phyloP scores from a whole-genome alignment of 805 yeast genomes.

The Myxozyma neglecta region DNA sequence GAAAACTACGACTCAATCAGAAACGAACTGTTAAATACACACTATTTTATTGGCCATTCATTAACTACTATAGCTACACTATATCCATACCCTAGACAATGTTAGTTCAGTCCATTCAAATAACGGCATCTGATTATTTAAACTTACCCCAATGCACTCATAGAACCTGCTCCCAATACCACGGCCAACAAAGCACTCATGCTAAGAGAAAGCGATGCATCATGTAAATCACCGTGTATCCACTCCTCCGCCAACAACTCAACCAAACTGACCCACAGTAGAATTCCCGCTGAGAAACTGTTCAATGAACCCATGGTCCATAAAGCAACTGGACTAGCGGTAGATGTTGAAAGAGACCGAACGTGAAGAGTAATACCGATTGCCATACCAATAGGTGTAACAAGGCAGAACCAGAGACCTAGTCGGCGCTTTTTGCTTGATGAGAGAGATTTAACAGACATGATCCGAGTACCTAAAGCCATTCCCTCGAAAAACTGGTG shows the following conservation, averaged over 20 bases:
- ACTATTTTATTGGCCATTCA: too few relatives aligned
- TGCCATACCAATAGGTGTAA: constrained; percentile 75
- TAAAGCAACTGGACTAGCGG: constrained; percentile 15
- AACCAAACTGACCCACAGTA: constrained; percentile 73
- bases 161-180: constrained; percentile 60
- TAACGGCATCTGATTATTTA: not conserved
- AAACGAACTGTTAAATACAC: too few relatives aligned
- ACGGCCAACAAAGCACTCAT: constrained; percentile 53
- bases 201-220: constrained; percentile 56
- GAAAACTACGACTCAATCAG: too few relatives aligned
- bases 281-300: constrained; percentile 73
- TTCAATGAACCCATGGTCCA: constrained; percentile 69
- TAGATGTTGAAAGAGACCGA: constrained; percentile 42
- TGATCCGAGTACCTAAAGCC: constrained; percentile 78
- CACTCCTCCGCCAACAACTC: constrained; percentile 81
- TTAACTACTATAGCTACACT: too few relatives aligned
- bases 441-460: constrained; percentile 44
- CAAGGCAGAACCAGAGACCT: constrained; percentile 51
- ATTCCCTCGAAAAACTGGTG: constrained; percentile 86
- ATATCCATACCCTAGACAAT: constrained; percentile 1
- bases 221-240: constrained; percentile 60
- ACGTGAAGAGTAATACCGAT: constrained; percentile 60
- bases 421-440: constrained; percentile 33
- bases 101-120: not conserved
- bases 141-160: constrained; percentile 64